These are phyloP conservation scores for Melampsora americana DNA, from an alignment of 1,284 basidiomycete species.

Conservation along the genomic window DNA sequence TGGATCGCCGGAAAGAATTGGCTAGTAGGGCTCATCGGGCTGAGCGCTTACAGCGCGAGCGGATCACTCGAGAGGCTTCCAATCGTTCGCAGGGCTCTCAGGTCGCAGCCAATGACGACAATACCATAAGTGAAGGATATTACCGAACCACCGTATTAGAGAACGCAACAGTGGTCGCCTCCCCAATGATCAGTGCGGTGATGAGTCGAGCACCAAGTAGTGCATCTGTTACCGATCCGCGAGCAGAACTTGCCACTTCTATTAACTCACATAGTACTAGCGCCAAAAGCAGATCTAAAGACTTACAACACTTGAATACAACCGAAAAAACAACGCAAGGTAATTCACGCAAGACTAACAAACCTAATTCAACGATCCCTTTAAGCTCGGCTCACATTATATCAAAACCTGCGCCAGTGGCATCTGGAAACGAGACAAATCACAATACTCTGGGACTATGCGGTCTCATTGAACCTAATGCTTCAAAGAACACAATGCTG, in stretches of 20 bases:
- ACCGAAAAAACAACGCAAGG: background rate
- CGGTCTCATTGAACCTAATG: constrained; percentile 25
- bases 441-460: constrained; percentile 34
- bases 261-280: background rate
- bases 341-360: background rate
- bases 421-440: background rate
- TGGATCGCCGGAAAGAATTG: constrained; percentile 31
- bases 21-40: constrained; percentile 28
- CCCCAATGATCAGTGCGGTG: constrained; percentile 19
- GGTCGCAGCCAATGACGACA: background rate
- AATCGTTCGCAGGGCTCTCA: constrained; percentile 16
- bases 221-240: constrained; percentile 11
- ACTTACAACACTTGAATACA: background rate
- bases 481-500: background rate
- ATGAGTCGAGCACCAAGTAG: constrained; percentile 40
- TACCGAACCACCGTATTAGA: background rate
- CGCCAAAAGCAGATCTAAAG: background rate
- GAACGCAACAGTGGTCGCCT: constrained; percentile 13
- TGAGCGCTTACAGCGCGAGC: constrained; percentile 35
- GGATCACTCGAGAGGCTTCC: constrained; percentile 37
- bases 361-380: background rate
- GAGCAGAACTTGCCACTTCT: background rate
- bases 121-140: background rate
- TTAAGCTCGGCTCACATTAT: background rate
- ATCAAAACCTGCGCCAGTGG: background rate